Base-by-base conservation (phyloP, 2,329 filamentous ascomycete genomes). In the Fusarium setosum region DNA sequence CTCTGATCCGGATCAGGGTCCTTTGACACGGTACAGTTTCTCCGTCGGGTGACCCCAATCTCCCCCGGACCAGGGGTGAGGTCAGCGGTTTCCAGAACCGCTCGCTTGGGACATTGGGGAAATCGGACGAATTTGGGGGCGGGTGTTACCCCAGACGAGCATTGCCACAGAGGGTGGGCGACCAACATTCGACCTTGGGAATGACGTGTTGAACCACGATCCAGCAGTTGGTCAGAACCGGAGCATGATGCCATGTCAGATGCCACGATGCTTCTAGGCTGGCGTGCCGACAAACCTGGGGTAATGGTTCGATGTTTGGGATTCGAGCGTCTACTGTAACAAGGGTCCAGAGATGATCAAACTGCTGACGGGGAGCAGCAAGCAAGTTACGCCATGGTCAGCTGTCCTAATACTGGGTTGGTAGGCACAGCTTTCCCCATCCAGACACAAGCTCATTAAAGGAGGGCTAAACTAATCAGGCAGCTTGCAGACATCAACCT, bases 1-100 rank as follows among this genome's bases (percentile, higher is more conserved):
- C 68, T 70, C 55, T 48, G 56, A 68, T 67, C 68, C 68, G 66
- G 54, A 51, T 53, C 51, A 63, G 55, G 49, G 49, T 34, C 58
- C 56, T 51, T 40, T 59, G 38, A 23, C 21, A 52, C 63, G 67
- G 67, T 50, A 23, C 37, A 61, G 56, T 66, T 66, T 64, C 51
- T 66, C 68, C 68, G 63, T 68, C 64, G 66, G 68, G 63, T 68
- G 62, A 59, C 44, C 23, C 42, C 31, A 20, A 37, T 50, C 47
- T 61, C 61, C 64, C 64, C 63, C 63, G 42, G 47, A 51, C 56
- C 56, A 29, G 35, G 64, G 64, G 47, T 44, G 41, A 20, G 45
- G 31, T 38, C 35, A n/a, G 53, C 21, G 42, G 48, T 59, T n/a
- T 44, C 53, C 60, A 51, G 56, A 61, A 67, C 66, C 59, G 53